Base-by-base conservation (phyloP, 2,329 filamentous ascomycete genomes). In the Penicillium griseofulvum region DNA sequence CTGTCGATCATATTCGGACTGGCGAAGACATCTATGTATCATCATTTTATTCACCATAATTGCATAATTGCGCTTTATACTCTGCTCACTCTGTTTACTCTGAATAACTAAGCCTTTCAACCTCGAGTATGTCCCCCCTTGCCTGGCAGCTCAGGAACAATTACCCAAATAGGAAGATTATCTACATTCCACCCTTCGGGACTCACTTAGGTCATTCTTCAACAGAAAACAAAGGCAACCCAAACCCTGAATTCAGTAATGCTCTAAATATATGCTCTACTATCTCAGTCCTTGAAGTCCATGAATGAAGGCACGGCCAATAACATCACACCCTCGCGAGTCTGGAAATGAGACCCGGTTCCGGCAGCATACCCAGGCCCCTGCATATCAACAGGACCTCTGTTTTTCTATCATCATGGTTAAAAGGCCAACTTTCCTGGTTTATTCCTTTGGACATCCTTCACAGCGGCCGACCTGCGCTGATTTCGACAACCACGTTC, bases 81-180 rank as follows among this genome's bases (percentile, higher is more conserved):
- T 22, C 22, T 34, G 4, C 5, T 31, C 29, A 16, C 11, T 12
- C 5, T 24, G 26, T 24, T 41, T 45, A 34, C n/a, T 34, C 31
- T 11, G 31, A 24, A 26, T 11, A 22, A 34, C 50, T 14, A 34
- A 36, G n/a, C n/a, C 38, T 4, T 46, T 38, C 41, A 10, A 28
- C 26, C 28, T 28, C 41, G 36, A 47, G 59, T 31, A 65, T 65
- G 57, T 11, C 9, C 39, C 57, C 57, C 61, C 62, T 65, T 65
- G 57, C 62, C 8, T 55, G 28, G 11, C 16, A 22, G 38, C 10
- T 24, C 29, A 46, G 51, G 39, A 36, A 19, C 28, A 17, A 39
- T 2, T 6, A 4, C 44, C 22, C 34, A 41, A 11, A 14, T 19
- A 34, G 51, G 36, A 9, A 12, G 36, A 49, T 14, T 29, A 41